phyloP scores from a whole-genome alignment of 768 basidiomycete genomes.

The Serendipita sp. region DNA sequence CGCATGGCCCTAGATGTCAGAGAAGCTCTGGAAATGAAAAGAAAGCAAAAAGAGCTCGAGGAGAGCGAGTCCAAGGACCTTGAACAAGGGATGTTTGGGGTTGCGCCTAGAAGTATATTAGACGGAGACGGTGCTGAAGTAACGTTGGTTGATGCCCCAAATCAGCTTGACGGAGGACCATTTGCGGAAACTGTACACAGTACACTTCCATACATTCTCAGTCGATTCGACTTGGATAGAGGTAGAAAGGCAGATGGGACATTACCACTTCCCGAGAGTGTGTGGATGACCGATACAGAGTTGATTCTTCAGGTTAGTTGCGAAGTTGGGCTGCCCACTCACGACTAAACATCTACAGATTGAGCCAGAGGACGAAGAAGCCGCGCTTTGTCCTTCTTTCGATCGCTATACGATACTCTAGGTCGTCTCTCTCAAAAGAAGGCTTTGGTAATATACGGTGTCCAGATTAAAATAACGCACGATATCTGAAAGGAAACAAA shows the following conservation, averaged over 20 bases:
- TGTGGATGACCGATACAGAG: conserved; percentile 2
- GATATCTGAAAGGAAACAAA: not conserved
- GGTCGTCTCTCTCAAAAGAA: not conserved
- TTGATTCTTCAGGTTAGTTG: not conserved
- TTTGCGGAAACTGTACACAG: not conserved
- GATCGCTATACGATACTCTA: not conserved
- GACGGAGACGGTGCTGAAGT: not conserved
- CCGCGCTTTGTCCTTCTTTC: not conserved
- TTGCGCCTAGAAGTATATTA: not conserved
- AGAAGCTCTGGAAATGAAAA: not conserved
- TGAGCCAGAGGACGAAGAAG: not conserved
- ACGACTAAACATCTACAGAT: not conserved
- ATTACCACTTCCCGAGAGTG: not conserved
- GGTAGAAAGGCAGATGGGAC: not conserved
- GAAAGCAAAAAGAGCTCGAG: conserved; percentile 2
- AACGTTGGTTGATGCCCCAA: not conserved
- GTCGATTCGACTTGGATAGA: conserved; percentile 2
- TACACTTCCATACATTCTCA: not conserved
- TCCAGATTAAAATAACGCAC: not conserved
- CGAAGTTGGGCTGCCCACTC: not conserved
- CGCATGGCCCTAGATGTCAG: not conserved
- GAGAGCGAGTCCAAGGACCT: not conserved
- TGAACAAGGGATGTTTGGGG: conserved; percentile 1
- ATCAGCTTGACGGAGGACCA: not conserved
- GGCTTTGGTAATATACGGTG: not conserved